Evolutionary conservation across 164 flowering plant species (phyloP).

Genomic region (Protea cynaroides): DNA sequence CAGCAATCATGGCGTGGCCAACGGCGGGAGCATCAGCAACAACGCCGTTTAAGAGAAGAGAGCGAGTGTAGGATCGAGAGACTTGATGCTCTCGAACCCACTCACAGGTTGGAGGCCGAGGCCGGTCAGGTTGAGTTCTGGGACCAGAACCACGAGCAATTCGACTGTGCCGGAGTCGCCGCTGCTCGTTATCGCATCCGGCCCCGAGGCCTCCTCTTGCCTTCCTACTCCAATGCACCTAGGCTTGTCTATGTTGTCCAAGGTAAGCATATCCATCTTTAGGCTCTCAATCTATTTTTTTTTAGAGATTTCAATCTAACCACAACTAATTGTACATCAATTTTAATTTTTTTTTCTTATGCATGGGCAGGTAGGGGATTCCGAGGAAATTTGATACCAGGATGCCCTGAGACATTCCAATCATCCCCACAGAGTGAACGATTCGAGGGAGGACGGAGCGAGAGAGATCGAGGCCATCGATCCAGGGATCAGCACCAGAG

Average conservation of each 20-base stretch:
- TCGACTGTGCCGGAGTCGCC: conserved; percentile 52
- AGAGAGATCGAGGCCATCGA: not conserved
- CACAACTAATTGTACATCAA: no score
- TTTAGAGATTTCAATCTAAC: no score
- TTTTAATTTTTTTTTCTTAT: not conserved
- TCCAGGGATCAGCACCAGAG: not conserved
- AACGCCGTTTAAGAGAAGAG: conserved; percentile 7
- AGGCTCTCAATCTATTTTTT: no score
- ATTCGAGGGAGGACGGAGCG: no score
- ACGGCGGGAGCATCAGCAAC: conserved; percentile 8
- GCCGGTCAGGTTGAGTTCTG: conserved; percentile 48
- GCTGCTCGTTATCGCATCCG: conserved; percentile 26
- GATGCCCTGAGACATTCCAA: not conserved
- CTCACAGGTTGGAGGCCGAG: conserved; percentile 27
- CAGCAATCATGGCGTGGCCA: not conserved
- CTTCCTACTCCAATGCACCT: conserved; percentile 19
- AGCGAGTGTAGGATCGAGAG: conserved; percentile 33
- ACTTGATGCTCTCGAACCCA: conserved; percentile 41
- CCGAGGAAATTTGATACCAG: not conserved
- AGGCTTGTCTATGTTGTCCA: no score
- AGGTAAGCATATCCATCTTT: no score
- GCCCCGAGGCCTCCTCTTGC: conserved; percentile 46
- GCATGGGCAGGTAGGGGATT: not conserved
- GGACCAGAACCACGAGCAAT: conserved; percentile 32
- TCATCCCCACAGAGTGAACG: conserved; percentile 8